A percentile compares a stretch with the other conserved stretches of the same genome.
These are phyloP conservation scores for Solanum chmielewskii DNA, from an alignment of 257 asterid genomes.

Conservation along the genomic window DNA sequence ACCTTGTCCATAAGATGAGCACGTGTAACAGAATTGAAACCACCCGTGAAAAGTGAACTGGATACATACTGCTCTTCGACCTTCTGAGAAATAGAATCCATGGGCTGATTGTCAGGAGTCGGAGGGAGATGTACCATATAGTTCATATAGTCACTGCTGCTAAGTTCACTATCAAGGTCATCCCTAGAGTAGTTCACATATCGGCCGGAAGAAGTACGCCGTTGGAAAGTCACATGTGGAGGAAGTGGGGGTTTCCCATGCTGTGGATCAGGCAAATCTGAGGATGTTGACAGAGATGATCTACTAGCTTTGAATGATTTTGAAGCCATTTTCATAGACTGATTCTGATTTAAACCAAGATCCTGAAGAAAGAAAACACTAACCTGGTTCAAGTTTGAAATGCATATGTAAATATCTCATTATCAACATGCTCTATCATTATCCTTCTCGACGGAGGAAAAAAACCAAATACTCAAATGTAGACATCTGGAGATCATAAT, in stretches of 20 bases:
- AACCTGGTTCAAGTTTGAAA: background rate
- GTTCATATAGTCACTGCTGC: constrained; percentile 37
- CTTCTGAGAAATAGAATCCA: constrained; percentile 34
- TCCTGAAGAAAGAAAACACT: constrained; percentile 18
- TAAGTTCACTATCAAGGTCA: constrained; percentile 55
- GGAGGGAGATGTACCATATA: constrained; percentile 60
- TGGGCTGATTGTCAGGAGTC: constrained; percentile 60
- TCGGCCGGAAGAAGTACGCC: constrained; percentile 56
- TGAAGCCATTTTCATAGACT: constrained; percentile 36
- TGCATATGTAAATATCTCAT: background rate
- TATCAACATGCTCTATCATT: background rate
- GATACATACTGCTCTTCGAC: constrained; percentile 66
- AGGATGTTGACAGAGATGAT: constrained; percentile 45
- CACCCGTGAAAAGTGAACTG: constrained; percentile 55
- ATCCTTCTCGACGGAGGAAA: background rate
- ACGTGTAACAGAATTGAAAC: constrained; percentile 48
- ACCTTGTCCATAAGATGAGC: constrained; percentile 62
- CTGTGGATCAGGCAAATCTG: constrained; percentile 37
- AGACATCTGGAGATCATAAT: background rate
- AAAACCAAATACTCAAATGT: background rate
- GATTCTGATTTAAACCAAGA: background rate
- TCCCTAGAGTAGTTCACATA: constrained; percentile 42
- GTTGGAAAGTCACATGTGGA: constrained; percentile 29
- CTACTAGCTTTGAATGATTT: constrained; percentile 45
- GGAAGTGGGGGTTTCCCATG: constrained; percentile 49